Base-by-base conservation (phyloP, 2,329 filamentous ascomycete species). In the Alternaria brassicae region DNA sequence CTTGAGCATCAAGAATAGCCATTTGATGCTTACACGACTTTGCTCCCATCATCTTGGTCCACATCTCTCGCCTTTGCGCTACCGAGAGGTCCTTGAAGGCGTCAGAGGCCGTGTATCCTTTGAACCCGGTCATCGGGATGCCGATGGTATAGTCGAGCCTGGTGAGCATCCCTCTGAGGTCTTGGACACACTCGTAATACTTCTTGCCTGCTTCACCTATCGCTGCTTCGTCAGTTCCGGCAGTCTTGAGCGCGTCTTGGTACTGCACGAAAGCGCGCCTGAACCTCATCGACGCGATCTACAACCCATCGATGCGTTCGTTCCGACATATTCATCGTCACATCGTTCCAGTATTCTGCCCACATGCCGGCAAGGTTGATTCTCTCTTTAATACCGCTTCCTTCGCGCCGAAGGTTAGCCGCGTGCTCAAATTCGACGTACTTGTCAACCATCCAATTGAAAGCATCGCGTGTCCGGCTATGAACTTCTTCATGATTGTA, bases 91-190 rank as follows among this genome's bases (percentile, higher is more conserved):
- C 58, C 9, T 36, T 45, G 12, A 53, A 21, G 7, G 23, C 42
- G 21, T 19, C 42, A 4, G 50, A 55, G 9, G 56, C 10, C 8
- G 3, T 56, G 45, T 61, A 54, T 6, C 67, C 67, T 17, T 47
- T 65, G 58, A 68, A 69, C 3, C 63, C 65, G 7, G 44, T 54
- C 67, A 69, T 69, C 1, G 63, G 65, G 5, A 69, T 52, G 25
- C 30, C 53, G 1, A 66, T 19, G 2, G 44, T 49, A 17, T 56
- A 64, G 27, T 68, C 67, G 5, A 56, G 44, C 13, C 49, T 55
- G 4, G 51, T 57, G 9, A 68, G 54, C 28, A 60, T 37, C 1
- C 30, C 41, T 34, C 60, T 65, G 2, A 70, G 42, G 19, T 47
- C 42, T 47, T 47, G 42, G 4, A 47, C 42, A 32, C 67, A 62